phyloP scores from a whole-genome alignment of 306 rosid species.

The Alnus rubra region DNA sequence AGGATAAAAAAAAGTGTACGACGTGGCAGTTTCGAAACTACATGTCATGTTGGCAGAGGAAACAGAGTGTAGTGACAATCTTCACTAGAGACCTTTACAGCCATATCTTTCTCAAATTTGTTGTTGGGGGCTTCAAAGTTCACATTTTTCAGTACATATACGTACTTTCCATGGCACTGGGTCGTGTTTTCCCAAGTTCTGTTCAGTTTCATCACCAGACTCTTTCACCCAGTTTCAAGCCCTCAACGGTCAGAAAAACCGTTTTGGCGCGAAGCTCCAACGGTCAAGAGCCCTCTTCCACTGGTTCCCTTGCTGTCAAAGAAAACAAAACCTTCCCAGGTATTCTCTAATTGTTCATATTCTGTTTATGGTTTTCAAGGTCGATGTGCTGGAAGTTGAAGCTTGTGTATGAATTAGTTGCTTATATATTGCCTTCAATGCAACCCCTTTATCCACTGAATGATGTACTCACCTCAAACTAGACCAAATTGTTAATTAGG shows the following conservation, averaged over 20 bases:
- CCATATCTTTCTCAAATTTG: neutral
- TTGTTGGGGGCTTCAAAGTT: neutral
- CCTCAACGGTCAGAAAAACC: conserved; percentile 28
- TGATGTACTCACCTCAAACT: neutral
- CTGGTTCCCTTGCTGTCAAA: conserved; percentile 28
- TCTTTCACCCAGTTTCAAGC: conserved; percentile 7
- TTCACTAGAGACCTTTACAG: neutral
- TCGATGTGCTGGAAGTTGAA: neutral
- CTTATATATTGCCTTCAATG: neutral
- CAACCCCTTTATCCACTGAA: neutral
- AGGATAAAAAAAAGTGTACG: conserved; percentile 19
- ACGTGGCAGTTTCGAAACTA: conserved; percentile 51
- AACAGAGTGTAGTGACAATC: neutral
- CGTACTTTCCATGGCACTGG: conserved; percentile 23
- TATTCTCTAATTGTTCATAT: neutral
- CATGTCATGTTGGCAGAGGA: neutral
- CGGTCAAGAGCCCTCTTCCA: conserved; percentile 36
- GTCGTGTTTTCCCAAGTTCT: conserved; percentile 23
- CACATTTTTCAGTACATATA: neutral
- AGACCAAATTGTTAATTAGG: neutral
- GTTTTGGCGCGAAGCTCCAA: conserved; percentile 45
- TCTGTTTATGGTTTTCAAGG: neutral
- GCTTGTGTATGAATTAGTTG: neutral
- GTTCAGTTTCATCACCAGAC: conserved; percentile 21
- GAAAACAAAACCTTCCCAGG: conserved; percentile 44